These are phyloP conservation scores for Domatiomyces catenatus DNA, from an alignment of 2,329 filamentous ascomycete genomes.

Conservation along the genomic window DNA sequence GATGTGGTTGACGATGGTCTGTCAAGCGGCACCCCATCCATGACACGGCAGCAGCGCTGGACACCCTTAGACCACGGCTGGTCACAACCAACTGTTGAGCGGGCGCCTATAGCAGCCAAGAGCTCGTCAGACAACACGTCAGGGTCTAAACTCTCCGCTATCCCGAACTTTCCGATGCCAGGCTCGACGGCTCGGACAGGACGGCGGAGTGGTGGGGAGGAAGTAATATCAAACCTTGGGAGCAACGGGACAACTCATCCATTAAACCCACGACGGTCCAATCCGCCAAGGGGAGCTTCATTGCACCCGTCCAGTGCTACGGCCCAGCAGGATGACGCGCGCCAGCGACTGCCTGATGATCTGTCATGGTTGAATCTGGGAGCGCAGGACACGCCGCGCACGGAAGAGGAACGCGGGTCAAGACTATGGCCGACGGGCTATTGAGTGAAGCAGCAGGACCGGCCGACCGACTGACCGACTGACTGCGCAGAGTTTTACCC, in stretches of 20 bases:
- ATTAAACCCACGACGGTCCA: background rate
- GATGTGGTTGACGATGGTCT: conserved; percentile 17
- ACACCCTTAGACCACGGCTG: background rate
- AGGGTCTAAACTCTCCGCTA: background rate
- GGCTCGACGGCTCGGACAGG: background rate
- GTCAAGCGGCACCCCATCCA: conserved; percentile 19
- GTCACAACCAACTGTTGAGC: background rate
- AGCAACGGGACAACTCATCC: background rate
- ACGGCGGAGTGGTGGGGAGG: background rate
- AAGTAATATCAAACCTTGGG: background rate
- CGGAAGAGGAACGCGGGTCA: background rate
- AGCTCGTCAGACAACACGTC: background rate
- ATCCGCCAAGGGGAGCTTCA: background rate
- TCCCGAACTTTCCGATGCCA: conserved; percentile 1
- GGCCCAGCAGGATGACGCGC: background rate
- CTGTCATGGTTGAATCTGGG: conserved; percentile 19
- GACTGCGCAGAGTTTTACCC: too few species aligned
- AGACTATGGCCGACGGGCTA: too few species aligned
- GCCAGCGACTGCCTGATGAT: conserved; percentile 5
- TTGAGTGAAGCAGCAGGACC: too few species aligned
- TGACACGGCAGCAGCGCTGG: background rate
- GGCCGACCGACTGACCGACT: too few species aligned
- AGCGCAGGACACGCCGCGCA: background rate
- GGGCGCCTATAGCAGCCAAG: background rate
- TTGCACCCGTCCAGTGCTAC: background rate